These are phyloP conservation scores for Rhododendron henanense DNA, from an alignment of 148 eudicot species.

Conservation along the genomic window DNA sequence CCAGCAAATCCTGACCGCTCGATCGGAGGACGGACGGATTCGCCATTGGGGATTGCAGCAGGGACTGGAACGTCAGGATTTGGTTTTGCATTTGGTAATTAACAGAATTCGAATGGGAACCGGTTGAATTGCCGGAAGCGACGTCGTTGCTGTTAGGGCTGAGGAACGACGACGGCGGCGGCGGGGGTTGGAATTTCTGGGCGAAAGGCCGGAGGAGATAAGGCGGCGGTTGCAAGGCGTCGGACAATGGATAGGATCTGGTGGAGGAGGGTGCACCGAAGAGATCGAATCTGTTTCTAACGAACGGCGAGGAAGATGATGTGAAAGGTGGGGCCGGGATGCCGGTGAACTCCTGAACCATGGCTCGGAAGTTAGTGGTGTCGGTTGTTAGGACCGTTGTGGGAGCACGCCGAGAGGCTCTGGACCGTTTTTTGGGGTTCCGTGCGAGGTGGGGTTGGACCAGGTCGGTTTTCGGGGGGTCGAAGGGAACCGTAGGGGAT, in stretches of 20 bases:
- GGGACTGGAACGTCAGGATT: slow-evolving; percentile 3
- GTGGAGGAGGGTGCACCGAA: slow-evolving; percentile 31
- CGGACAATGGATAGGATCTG: slow-evolving; percentile 22
- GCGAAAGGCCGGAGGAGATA: slow-evolving; percentile 53
- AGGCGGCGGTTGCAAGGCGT: slow-evolving; percentile 16
- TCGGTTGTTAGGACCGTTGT: slow-evolving; percentile 87
- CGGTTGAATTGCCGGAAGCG: not conserved
- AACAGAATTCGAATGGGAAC: slow-evolving; percentile 16
- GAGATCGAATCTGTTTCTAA: slow-evolving; percentile 45
- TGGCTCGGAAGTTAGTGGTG: slow-evolving; percentile 83
- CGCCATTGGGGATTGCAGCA: slow-evolving; percentile 3
- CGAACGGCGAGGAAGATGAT: slow-evolving; percentile 32
- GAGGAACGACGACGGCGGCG: not conserved
- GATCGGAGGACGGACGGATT: not conserved
- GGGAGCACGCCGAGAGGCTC: slow-evolving; percentile 82
- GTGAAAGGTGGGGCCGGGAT: slow-evolving; percentile 65
- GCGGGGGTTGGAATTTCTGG: slow-evolving; percentile 39
- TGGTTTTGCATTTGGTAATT: not conserved
- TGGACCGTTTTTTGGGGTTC: slow-evolving; percentile 74
- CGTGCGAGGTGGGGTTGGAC: slow-evolving; percentile 5
- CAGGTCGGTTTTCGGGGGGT: not conserved
- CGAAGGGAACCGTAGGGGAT: not conserved
- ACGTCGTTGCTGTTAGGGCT: not conserved
- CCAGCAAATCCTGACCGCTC: not conserved
- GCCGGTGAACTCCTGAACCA: slow-evolving; percentile 96